Evolutionary conservation across 352 stramenopile genomes (phyloP).

Genomic region (Halophytophthora polymorphica): DNA sequence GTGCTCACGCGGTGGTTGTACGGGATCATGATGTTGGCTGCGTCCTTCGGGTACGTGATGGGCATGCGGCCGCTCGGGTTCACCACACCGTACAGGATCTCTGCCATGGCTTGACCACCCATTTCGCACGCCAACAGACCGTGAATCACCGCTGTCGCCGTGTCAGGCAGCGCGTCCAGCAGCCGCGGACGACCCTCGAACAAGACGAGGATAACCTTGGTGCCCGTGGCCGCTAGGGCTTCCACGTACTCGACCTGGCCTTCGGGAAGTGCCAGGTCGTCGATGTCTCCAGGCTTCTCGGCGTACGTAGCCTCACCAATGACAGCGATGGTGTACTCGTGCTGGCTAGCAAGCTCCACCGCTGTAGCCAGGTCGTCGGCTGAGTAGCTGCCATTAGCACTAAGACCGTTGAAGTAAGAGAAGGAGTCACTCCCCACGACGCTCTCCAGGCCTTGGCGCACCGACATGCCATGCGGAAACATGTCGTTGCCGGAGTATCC

Average conservation of each 20-base stretch:
- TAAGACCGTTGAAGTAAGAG: slow-evolving; percentile 57
- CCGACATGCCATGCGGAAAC: slow-evolving; percentile 51
- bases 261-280: slow-evolving; percentile 57
- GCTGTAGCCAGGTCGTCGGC: slow-evolving; percentile 44
- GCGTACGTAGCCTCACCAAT: slow-evolving; percentile 79
- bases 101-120: slow-evolving; percentile 76
- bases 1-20: slow-evolving; percentile 75
- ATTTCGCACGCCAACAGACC: slow-evolving; percentile 69
- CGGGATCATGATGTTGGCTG: slow-evolving; percentile 58
- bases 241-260: slow-evolving; percentile 78
- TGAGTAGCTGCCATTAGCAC: slow-evolving; percentile 41
- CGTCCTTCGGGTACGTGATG: slow-evolving; percentile 78
- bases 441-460: slow-evolving; percentile 48
- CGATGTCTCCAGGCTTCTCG: slow-evolving; percentile 86
- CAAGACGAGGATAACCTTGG: slow-evolving; percentile 81
- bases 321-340: slow-evolving; percentile 69
- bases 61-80: slow-evolving; percentile 83
- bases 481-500: slow-evolving; percentile 66
- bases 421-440: slow-evolving; percentile 24
- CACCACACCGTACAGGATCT: slow-evolving; percentile 75
- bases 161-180: slow-evolving; percentile 38
- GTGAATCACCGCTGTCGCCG: slow-evolving; percentile 68
- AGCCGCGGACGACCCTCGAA: slow-evolving; percentile 77
- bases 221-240: slow-evolving; percentile 52
- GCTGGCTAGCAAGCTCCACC: slow-evolving; percentile 42